Evolutionary conservation across 2,329 filamentous ascomycete genomes (phyloP).

Genomic region (Escovopsis sp.): DNA sequence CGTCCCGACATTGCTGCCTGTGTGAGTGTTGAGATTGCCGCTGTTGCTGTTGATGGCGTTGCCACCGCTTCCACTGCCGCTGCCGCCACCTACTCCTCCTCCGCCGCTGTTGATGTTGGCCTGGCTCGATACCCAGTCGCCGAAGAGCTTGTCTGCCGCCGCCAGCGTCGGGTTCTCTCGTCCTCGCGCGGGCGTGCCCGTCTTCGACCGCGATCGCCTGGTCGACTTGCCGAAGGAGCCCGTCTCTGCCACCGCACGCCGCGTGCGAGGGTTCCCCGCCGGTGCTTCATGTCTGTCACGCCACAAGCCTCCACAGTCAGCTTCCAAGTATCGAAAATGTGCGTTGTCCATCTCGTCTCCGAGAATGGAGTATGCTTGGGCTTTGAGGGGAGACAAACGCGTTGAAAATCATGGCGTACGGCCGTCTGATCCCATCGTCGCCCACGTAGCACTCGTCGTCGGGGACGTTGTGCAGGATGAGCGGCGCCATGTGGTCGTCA

Average conservation of each 20-base stretch:
- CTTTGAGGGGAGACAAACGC: constrained; percentile 28
- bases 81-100: background rate
- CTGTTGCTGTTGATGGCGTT: too few species aligned
- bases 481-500: constrained; percentile 35
- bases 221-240: constrained; percentile 55
- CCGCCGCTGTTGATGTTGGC: constrained; percentile 9
- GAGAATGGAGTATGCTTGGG: constrained; percentile 6
- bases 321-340: background rate
- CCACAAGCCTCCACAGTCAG: constrained; percentile 2
- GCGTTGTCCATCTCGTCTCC: background rate
- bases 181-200: constrained; percentile 37
- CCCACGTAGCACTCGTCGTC: constrained; percentile 53
- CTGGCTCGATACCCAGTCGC: constrained; percentile 38
- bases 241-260: constrained; percentile 41
- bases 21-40: too few species aligned
- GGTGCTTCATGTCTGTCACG: constrained; percentile 35
- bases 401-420: constrained; percentile 51
- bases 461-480: constrained; percentile 53
- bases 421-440: constrained; percentile 48
- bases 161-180: constrained; percentile 47
- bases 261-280: constrained; percentile 30
- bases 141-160: constrained; percentile 46
- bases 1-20: too few species aligned
- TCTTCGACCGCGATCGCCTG: constrained; percentile 45
- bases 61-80: background rate